Evolutionary conservation across 305 asterid species (phyloP), one percentile per base, ranked within the genome.

Genomic region (Fraxinus velutina): DNA sequence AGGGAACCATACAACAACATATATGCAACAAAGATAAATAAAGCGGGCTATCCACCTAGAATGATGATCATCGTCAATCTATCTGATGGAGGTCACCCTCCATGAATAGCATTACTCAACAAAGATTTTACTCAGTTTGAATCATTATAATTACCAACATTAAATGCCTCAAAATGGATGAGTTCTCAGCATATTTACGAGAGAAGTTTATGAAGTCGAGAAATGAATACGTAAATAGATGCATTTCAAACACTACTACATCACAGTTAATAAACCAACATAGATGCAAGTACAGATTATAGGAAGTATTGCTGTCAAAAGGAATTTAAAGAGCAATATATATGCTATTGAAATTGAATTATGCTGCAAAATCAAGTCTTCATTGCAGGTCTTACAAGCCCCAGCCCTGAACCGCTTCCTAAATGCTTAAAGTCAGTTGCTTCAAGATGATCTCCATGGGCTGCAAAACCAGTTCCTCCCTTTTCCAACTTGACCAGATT

Each of bases 391-490:
- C 98, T 90, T 22, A 93, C 99, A 33, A 95, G 92, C 81, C 99
- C 98, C 75, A 95, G 90, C n/a, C 98, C 99, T 0, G 94, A 90
- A 60, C 99, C 99, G 73, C 98, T 95, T 57, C 99, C 99, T 42
- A 95, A 77, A 87, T 95, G 99, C 86, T 95, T 95, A 86, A 91
- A 95, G 72, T 88, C 72, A 2, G 62, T 90, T 3, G 99, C 99
- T 85, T 93, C 97, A 10, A 95, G 95, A 82, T 93, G 87, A 89
- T 93, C 98, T 22, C 88, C 99, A 79, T 95, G 99, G 32, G 91
- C 95, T 0, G 97, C 90, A 83, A 95, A 95, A 33, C 99, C 99
- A 19, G 99, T 95, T 80, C 99, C 99, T 76, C 99, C 99, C 88
- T 95, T 93, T 0, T 86, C 91, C 86, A 95, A 84, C 80, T 81